Evolutionary conservation across 345 rosid species (phyloP), one percentile per base, ranked within the genome.

Genomic region (Populus nigra): DNA sequence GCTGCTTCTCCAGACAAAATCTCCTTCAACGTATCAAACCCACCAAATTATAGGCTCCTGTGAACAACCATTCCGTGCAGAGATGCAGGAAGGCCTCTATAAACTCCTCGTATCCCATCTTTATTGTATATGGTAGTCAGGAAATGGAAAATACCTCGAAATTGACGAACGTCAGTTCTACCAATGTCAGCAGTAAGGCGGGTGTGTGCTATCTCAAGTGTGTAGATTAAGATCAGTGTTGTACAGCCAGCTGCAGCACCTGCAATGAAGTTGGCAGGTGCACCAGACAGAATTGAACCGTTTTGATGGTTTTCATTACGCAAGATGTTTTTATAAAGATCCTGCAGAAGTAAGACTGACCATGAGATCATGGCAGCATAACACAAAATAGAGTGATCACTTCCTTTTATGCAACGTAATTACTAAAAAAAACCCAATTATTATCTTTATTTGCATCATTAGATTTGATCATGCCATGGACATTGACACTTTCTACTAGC

Each of bases 181-280:
- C 97, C 99, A 35, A 91, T 83, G 47, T 93, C 99, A 29, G 98
- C 97, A 38, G 98, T 97, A 65, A 93, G 90, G 49, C 96, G 97
- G 5, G 97, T 96, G 80, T 92, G 98, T 0, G 98, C 94, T 1
- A 93, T 93, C 73, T 93, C 99, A 20, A 93, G 96, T 11, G 97
- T 98, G 86, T 96, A 96, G 80, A 96, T 92, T 22, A 94, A 76
- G 65, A 91, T 80, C 79, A 90, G 78, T 36, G 97, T 89, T 25
- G 96, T 88, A 55, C 99, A 96, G 27, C 97, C 99, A 68, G 98
- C 97, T 1, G 93, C 95, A 78, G 98, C 89, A 23, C 99, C 98
- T 2, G 99, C 97, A 1, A 90, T 78, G 81, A 92, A 95, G 84
- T 96, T 96, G 79, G 98, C 96, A 10, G 92, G 82, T 65, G 91